Evolutionary conservation across 2,329 filamentous ascomycete genomes (phyloP).

Genomic region (Davidsoniella neocaledoniae): DNA sequence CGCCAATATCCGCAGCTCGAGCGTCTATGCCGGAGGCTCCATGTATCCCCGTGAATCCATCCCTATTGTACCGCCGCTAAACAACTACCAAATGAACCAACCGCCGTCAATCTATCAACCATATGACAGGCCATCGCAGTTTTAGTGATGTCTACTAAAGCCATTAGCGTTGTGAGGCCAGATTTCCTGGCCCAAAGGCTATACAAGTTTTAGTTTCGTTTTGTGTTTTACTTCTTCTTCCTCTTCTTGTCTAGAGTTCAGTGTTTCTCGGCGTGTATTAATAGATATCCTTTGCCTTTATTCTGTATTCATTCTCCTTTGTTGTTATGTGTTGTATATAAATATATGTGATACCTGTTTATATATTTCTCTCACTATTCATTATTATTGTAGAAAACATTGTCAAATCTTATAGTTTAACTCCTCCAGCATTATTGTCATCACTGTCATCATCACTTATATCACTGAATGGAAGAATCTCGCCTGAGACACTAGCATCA

Average conservation of each 20-base stretch:
- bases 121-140: background rate
- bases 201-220: background rate
- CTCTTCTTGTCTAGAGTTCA: background rate
- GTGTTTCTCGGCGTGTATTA: background rate
- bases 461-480: background rate
- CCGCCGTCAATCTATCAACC: background rate
- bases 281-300: background rate
- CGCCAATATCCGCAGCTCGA: background rate
- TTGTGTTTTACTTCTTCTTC: background rate
- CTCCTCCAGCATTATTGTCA: background rate
- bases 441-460: background rate
- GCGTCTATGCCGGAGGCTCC: background rate
- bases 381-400: background rate
- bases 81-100: background rate
- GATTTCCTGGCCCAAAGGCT: background rate
- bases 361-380: background rate
- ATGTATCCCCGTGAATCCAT: slow-evolving; percentile 1
- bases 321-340: background rate
- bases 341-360: slow-evolving; percentile 1
- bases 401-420: background rate
- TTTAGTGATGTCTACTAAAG: background rate
- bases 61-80: slow-evolving; percentile 3
- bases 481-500: background rate
- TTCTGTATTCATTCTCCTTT: too few species aligned
- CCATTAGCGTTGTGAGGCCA: background rate